Percentiles rank a stretch among this genome's conserved stretches.
These are phyloP conservation scores for Wickerhamomyces hampshirensis DNA, from an alignment of 805 yeast species.

Conservation along the genomic window DNA sequence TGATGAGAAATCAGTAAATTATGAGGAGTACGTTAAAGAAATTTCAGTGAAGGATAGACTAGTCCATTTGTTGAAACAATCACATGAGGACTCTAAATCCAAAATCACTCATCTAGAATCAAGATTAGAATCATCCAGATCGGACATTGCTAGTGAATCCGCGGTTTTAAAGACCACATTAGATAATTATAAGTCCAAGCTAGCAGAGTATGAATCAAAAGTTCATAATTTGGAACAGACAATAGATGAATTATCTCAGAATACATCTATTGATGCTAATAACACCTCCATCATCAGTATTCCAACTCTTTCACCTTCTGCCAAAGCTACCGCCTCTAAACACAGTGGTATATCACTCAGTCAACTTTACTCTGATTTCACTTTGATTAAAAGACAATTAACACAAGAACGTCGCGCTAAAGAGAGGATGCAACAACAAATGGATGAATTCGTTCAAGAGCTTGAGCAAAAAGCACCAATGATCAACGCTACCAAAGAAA, in stretches of 20 bases:
- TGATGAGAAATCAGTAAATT: constrained; percentile 36
- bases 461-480: constrained; percentile 76
- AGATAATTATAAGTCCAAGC: constrained; percentile 49
- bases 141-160: constrained; percentile 44
- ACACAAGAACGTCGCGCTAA: constrained; percentile 68
- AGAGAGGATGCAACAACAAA: constrained; percentile 61
- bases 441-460: constrained; percentile 68
- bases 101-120: constrained; percentile 52
- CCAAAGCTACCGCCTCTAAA: constrained; percentile 46
- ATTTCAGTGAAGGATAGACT: constrained; percentile 58
- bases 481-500: constrained; percentile 59
- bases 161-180: constrained; percentile 52
- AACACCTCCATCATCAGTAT: constrained; percentile 20
- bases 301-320: constrained; percentile 47
- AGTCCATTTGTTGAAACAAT: constrained; percentile 49
- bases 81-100: constrained; percentile 44
- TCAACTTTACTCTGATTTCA: constrained; percentile 60
- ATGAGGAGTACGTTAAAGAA: constrained; percentile 51
- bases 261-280: constrained; percentile 12
- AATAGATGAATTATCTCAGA: constrained; percentile 37
- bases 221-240: constrained; percentile 39
- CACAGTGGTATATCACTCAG: constrained; percentile 55
- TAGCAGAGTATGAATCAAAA: constrained; percentile 38
- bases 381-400: constrained; percentile 59
- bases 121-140: constrained; percentile 22